A percentile compares a stretch with the other conserved stretches of the same genome.
These are phyloP conservation scores for Cyphellophora attinorum DNA, from an alignment of 2,329 filamentous ascomycete genomes.

Conservation along the genomic window DNA sequence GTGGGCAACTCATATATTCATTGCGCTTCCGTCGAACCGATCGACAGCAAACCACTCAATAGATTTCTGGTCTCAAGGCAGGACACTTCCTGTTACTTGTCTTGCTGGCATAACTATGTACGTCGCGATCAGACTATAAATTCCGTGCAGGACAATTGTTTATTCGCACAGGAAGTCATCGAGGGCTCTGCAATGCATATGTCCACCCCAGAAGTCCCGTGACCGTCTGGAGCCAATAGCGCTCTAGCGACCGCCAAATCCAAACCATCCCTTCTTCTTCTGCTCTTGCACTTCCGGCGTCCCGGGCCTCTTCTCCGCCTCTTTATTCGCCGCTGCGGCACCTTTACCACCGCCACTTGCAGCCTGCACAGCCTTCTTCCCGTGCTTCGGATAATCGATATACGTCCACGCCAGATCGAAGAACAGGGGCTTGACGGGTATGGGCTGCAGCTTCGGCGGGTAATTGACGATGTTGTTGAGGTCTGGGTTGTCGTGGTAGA, in stretches of 20 bases:
- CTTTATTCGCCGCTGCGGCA: slow-evolving; percentile 18
- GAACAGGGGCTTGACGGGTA: slow-evolving; percentile 92
- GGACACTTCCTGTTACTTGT: no score
- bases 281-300: slow-evolving; percentile 35
- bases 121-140: no score
- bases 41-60: no score
- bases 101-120: no score
- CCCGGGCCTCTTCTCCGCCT: slow-evolving; percentile 29
- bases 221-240: background rate
- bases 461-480: slow-evolving; percentile 75
- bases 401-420: slow-evolving; percentile 97
- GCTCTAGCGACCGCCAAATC: slow-evolving; percentile 46
- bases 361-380: slow-evolving; percentile 1
- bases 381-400: slow-evolving; percentile 73
- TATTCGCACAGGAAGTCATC: no score
- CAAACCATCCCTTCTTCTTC: slow-evolving; percentile 65
- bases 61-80: no score
- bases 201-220: no score
- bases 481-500: slow-evolving; percentile 55
- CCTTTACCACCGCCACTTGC: slow-evolving; percentile 1
- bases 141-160: no score
- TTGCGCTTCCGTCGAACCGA: no score
- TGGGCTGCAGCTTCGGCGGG: slow-evolving; percentile 69
- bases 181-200: no score
- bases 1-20: no score